Evolutionary conservation across 1,284 basidiomycete species (phyloP), one percentile per base, ranked within the genome.

Genomic region (Exobasidium rhododendri): DNA sequence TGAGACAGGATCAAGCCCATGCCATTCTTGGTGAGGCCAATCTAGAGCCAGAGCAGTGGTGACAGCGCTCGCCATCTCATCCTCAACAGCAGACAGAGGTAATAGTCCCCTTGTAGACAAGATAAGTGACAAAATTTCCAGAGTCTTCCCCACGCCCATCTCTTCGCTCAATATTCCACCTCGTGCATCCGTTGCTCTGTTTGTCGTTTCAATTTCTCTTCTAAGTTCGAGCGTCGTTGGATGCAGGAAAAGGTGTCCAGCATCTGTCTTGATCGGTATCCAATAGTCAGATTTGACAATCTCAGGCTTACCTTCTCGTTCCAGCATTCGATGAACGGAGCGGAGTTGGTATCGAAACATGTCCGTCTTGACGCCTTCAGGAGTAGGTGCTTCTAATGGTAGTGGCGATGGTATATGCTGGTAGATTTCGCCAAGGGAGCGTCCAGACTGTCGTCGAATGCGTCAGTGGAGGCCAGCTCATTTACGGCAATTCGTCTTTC

Each of bases 81-180:
- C 60, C 11, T 53, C 28, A 11, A 58, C 65, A 7, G 58, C 29
- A 17, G 63, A 45, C 6, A 62, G 32, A n/a, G 59, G 14, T 5
- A 62, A 24, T 1, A 60, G 22, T 17, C 58, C 58, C 32, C 35
- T 20, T 10, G 58, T 69, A 11, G n/a, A 35, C 1, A 68, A 50
- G 26, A 68, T 62, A 4, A 69, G 56, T 10, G 62, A 54, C 13
- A 69, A 30, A 17, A 59, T 60, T 3, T 64, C 46, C 14, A 68
- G 43, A 7, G 67, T 69, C 59, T 69, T 69, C 10, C 67, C 67
- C 10, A 56, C 61, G 14, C 67, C 67, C 66, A 69, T 69, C 44
- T 65, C 64, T 31, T 69, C 67, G 31, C 66, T 61, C 2, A 69
- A 40, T 26, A 69, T 55, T 13, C 67, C 67, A 0, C 67, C 67